Percentiles rank a stretch among this genome's conserved stretches.
These are phyloP conservation scores for Quercus mongolica DNA, from an alignment of 306 rosid genomes.

Conservation along the genomic window DNA sequence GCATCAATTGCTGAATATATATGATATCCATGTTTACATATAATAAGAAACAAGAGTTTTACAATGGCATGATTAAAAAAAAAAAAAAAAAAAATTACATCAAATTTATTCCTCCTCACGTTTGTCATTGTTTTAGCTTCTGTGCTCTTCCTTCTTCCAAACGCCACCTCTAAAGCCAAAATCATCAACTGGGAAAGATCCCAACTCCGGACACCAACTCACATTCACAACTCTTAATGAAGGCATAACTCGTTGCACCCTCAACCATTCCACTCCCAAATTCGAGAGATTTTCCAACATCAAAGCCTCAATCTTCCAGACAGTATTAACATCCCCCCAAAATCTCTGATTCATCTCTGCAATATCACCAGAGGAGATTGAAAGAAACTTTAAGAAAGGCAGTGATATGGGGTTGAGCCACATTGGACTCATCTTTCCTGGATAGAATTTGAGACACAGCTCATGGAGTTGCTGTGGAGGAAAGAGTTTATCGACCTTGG, in stretches of 20 bases:
- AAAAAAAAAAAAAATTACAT: no score
- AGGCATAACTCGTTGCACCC: conserved; percentile 20
- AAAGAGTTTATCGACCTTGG: conserved; percentile 18
- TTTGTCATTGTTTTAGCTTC: background rate
- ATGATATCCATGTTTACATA: background rate
- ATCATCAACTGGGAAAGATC: conserved; percentile 20
- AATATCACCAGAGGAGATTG: conserved; percentile 28
- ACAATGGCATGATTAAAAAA: background rate
- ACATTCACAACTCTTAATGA: conserved; percentile 10
- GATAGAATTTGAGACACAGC: conserved; percentile 21
- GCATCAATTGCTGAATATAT: background rate
- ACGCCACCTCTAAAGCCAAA: conserved; percentile 26
- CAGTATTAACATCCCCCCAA: conserved; percentile 16
- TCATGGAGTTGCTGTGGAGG: conserved; percentile 37
- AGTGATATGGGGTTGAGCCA: conserved; percentile 38
- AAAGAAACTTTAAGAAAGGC: conserved; percentile 23
- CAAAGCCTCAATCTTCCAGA: conserved; percentile 31
- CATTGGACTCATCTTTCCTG: conserved; percentile 23
- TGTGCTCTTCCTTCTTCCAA: conserved; percentile 28
- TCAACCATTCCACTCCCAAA: conserved; percentile 24
- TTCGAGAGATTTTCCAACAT: conserved; percentile 25
- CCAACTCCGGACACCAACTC: conserved; percentile 33
- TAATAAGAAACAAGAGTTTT: background rate
- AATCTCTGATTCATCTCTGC: conserved; percentile 8
- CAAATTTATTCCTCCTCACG: no score